Evolutionary conservation across 2,329 filamentous ascomycete genomes (phyloP), one percentile per base, ranked within the genome.

Genomic region (Aspergillus quadrilineatus): DNA sequence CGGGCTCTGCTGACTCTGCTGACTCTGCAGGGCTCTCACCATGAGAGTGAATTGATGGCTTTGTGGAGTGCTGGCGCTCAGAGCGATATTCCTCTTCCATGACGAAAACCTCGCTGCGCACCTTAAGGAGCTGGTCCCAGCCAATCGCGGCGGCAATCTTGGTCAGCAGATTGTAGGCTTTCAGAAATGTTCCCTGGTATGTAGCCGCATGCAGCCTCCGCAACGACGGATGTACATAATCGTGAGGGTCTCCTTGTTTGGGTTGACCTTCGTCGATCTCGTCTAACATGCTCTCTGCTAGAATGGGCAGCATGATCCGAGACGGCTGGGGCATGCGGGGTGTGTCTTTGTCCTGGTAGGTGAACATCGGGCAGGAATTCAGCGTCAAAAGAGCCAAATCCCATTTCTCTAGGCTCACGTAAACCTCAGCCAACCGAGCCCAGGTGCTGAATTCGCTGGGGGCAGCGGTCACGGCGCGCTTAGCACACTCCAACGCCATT

Each of bases 281-380:
- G 65, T 99, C 94, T 53, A 97, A 85, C 56, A 92, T 85, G 15
- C 90, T 96, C 73, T 97, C 94, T 0, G 89, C 83, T 51, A 97
- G 82, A 14, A 93, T 89, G 0, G 94, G 94, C 12, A 99, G 83
- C 64, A 89, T 86, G 42, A 97, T 89, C 55, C 92, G 89, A 66
- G 89, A 88, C 0, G 94, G 92, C 69, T 96, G 92, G 1, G 94
- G 94, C 89, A 97, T 93, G 58, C 94, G 78, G 3, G 94, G 94
- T 5, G 92, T 89, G 72, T 99, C 94, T 74, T 97, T 97, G 75
- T 99, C 94, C 75, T 97, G 94, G 74, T 99, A 97, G 6, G 94
- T 99, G 74, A 99, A 99, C 94, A 99, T 99, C 7, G 94, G 94
- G 73, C 94, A 99, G 15, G 94, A 99, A 77, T 99, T 99, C 51